These are phyloP conservation scores for Coccomyxa sp. DNA, from an alignment of 139 green algal species.

Conservation along the genomic window DNA sequence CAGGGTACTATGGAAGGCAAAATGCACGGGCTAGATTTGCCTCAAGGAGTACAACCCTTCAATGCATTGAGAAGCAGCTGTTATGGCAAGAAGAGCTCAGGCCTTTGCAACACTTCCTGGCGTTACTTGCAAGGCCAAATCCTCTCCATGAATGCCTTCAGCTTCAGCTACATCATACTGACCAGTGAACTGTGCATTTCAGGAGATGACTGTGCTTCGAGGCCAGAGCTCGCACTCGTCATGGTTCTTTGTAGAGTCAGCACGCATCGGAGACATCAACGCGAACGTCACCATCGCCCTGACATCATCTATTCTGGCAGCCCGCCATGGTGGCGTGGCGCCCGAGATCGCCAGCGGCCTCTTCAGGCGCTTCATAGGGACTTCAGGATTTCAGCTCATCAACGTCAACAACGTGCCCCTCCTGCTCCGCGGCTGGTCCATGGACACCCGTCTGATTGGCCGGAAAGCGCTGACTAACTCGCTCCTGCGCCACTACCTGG, in stretches of 20 bases:
- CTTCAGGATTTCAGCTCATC: constrained; percentile 77
- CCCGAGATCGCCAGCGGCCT: not conserved
- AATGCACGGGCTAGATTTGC: too few relatives aligned
- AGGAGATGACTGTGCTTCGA: constrained; percentile 49
- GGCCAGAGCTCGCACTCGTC: constrained; percentile 64
- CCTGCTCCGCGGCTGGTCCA: constrained; percentile 42
- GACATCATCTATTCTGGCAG: constrained; percentile 50
- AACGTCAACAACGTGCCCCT: constrained; percentile 86
- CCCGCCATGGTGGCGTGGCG: not conserved
- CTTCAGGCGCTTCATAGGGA: constrained; percentile 44
- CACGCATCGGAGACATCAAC: constrained; percentile 49
- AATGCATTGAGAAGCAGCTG: too few relatives aligned
- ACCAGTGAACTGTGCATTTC: not conserved
- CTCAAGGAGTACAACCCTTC: too few relatives aligned
- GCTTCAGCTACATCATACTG: not conserved
- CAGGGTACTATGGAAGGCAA: too few relatives aligned
- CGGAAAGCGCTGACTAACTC: constrained; percentile 36
- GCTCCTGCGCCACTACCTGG: constrained; percentile 67
- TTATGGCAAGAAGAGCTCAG: not conserved
- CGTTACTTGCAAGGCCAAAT: not conserved
- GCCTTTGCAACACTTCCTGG: not conserved
- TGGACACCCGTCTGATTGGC: constrained; percentile 26
- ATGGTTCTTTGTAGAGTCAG: constrained; percentile 69
- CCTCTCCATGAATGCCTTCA: not conserved
- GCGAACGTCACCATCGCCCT: constrained; percentile 79